phyloP scores from a whole-genome alignment of 2,329 filamentous ascomycete genomes.

The Xylaria digitata region DNA sequence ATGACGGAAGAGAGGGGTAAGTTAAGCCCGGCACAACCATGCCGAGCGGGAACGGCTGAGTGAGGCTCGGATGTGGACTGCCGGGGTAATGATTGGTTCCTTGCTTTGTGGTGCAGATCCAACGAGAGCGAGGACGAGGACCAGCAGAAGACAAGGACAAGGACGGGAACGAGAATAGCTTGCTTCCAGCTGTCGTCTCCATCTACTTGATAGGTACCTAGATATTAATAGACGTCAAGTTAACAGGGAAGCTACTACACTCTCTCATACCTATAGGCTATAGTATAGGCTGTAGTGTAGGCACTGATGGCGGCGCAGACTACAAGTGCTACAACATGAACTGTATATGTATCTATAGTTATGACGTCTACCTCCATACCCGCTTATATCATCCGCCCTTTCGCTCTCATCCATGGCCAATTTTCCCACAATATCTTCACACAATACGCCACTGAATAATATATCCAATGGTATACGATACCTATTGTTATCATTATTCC shows the following conservation, averaged over 20 bases:
- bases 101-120: conserved; percentile 6
- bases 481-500: background rate
- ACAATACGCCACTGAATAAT: background rate
- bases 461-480: background rate
- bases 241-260: background rate
- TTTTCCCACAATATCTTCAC: background rate
- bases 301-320: background rate
- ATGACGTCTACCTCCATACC: conserved; percentile 20
- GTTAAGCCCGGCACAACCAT: conserved; percentile 18
- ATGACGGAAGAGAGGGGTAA: no score
- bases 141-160: no score
- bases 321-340: conserved; percentile 6
- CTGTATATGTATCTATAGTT: background rate
- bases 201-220: no score
- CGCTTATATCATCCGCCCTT: conserved; percentile 6
- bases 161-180: conserved; percentile 12
- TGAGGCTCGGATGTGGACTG: conserved; percentile 21
- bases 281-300: no score
- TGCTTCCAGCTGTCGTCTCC: background rate
- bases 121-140: background rate
- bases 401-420: background rate
- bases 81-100: conserved; percentile 9
- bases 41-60: conserved; percentile 24
- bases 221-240: background rate
- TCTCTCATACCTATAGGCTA: no score